Evolutionary conservation across 2,329 filamentous ascomycete genomes (phyloP).

Genomic region (Lecanicillium sp.): DNA sequence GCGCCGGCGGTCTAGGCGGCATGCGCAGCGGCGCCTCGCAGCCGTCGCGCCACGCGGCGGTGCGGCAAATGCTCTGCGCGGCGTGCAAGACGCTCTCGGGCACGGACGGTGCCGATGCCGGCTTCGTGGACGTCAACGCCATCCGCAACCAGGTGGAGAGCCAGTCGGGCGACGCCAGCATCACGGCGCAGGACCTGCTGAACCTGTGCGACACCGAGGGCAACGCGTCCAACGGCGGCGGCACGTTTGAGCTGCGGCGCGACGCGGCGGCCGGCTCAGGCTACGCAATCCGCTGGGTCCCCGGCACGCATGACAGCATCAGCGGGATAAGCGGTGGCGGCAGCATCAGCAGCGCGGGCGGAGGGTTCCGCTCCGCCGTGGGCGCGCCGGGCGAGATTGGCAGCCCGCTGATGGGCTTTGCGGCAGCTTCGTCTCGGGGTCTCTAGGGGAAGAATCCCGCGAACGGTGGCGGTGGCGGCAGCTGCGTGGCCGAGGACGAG

Average conservation of each 20-base stretch:
- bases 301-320: constrained; percentile 21
- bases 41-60: constrained; percentile 55
- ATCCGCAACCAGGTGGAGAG: constrained; percentile 62
- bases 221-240: constrained; percentile 78
- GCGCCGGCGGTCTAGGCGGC: constrained; percentile 21
- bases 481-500: background rate
- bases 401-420: constrained; percentile 51
- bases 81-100: constrained; percentile 62
- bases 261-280: constrained; percentile 35
- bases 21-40: constrained; percentile 35
- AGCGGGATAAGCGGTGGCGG: background rate
- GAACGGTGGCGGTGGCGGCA: background rate
- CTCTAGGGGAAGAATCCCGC: constrained; percentile 25
- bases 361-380: constrained; percentile 38
- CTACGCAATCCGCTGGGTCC: constrained; percentile 48
- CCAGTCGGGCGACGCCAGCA: constrained; percentile 35
- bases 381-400: constrained; percentile 64
- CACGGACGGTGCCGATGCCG: constrained; percentile 41
- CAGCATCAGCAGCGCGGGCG: constrained; percentile 33
- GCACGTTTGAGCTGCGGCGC: constrained; percentile 68
- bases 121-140: constrained; percentile 63
- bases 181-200: constrained; percentile 61
- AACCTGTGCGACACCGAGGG: constrained; percentile 89
- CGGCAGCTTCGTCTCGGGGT: constrained; percentile 31
- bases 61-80: constrained; percentile 69